Evolutionary conservation across 495 filamentous ascomycete species (phyloP).

Genomic region (Neurospora sp.): DNA sequence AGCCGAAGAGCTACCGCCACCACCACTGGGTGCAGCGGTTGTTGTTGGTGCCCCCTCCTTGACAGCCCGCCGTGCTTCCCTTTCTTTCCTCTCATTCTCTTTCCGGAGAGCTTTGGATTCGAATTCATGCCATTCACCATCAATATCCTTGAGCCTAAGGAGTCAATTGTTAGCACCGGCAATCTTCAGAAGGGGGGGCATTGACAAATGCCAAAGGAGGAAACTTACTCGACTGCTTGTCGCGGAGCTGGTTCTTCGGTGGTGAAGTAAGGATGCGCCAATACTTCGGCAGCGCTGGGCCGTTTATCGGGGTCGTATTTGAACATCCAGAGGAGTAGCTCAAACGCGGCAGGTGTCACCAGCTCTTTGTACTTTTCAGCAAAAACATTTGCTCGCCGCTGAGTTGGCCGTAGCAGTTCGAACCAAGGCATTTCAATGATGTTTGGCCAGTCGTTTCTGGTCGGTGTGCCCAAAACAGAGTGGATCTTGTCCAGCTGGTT

Average conservation of each 20-base stretch:
- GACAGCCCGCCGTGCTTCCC: slow-evolving; percentile 54
- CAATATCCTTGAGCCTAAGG: slow-evolving; percentile 62
- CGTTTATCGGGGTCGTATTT: slow-evolving; percentile 77
- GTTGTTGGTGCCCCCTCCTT: slow-evolving; percentile 31
- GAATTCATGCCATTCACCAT: slow-evolving; percentile 98
- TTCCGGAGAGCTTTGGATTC: slow-evolving; percentile 92
- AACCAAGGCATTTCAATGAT: slow-evolving; percentile 94
- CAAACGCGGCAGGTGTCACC: slow-evolving; percentile 67
- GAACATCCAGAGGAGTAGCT: slow-evolving; percentile 73
- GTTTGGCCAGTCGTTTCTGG: slow-evolving; percentile 71
- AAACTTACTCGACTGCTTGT: slow-evolving; percentile 72
- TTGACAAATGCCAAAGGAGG: not conserved
- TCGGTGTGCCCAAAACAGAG: slow-evolving; percentile 84
- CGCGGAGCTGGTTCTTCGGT: slow-evolving; percentile 68
- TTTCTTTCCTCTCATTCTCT: slow-evolving; percentile 71
- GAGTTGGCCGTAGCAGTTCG: slow-evolving; percentile 69
- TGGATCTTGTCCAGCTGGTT: slow-evolving; percentile 96
- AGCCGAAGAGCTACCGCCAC: slow-evolving; percentile 32
- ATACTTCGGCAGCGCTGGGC: slow-evolving; percentile 73
- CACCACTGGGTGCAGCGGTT: slow-evolving; percentile 21
- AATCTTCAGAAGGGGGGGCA: not conserved
- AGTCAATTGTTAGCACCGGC: slow-evolving; percentile 9
- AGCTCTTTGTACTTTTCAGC: slow-evolving; percentile 67
- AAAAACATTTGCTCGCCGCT: slow-evolving; percentile 68
- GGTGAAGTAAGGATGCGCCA: slow-evolving; percentile 83